These are phyloP conservation scores for Beta vulgaris DNA, from an alignment of 148 eudicot genomes.

Conservation along the genomic window DNA sequence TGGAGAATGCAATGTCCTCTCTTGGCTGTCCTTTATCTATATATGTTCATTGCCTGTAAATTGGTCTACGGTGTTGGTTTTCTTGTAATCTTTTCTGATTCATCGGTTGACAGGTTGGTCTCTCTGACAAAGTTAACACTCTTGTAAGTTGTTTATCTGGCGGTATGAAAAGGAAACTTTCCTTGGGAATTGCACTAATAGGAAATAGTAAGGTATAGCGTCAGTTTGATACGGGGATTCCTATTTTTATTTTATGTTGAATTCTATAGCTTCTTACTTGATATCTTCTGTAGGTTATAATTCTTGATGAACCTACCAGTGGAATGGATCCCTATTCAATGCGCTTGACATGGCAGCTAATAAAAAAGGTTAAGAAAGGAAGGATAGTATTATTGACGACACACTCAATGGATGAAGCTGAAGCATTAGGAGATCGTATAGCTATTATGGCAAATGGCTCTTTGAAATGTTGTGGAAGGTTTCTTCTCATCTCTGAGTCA, in stretches of 20 bases:
- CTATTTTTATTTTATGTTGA: constrained; percentile 2
- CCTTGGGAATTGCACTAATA: constrained; percentile 87
- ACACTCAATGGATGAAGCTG: constrained; percentile 99
- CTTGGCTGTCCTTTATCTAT: neutral
- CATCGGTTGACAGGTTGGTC: constrained; percentile 64
- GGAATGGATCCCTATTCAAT: constrained; percentile 99
- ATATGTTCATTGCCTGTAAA: neutral
- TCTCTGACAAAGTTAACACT: constrained; percentile 84
- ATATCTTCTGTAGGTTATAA: constrained; percentile 54
- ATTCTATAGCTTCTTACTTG: constrained; percentile 13
- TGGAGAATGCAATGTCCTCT: neutral
- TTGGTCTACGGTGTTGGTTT: neutral
- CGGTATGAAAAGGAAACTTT: constrained; percentile 97
- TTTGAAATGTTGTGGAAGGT: constrained; percentile 98
- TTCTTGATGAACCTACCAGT: constrained; percentile 98
- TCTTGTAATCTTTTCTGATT: constrained; percentile 1
- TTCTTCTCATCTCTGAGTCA: constrained; percentile 17
- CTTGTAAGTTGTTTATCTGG: constrained; percentile 88
- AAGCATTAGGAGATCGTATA: constrained; percentile 95
- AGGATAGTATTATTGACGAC: constrained; percentile 88
- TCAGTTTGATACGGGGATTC: constrained; percentile 15
- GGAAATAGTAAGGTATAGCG: constrained; percentile 88
- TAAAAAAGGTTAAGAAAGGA: constrained; percentile 86
- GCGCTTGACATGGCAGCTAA: constrained; percentile 97
- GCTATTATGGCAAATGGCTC: constrained; percentile 99